Conservation (phyloP, 495 filamentous ascomycete genomes). For the Evernia prunastri region DNA sequence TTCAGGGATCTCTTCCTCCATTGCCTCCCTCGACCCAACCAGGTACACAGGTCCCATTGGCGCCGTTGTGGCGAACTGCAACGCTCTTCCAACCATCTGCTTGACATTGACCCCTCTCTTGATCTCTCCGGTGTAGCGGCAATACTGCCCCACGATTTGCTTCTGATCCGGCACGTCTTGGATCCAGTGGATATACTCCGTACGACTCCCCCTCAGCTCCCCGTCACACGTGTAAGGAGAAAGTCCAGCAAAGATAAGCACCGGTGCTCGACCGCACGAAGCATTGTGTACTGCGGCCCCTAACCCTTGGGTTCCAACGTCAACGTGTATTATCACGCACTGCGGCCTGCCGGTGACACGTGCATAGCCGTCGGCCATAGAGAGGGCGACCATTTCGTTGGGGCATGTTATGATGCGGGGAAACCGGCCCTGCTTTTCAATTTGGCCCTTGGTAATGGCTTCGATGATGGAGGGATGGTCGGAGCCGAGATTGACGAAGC, state of each 20-base stretch:
- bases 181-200: conserved; percentile 97
- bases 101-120: conserved; percentile 92
- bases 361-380: conserved; percentile 93
- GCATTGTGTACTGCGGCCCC: conserved; percentile 92
- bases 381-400: conserved; percentile 97
- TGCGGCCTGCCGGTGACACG: conserved; percentile 80
- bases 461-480: conserved; percentile 91
- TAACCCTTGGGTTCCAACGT: conserved; percentile 89
- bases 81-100: conserved; percentile 85
- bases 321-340: conserved; percentile 91
- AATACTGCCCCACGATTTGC: conserved; percentile 87
- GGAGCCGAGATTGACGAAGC: conserved; percentile 93
- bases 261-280: conserved; percentile 73
- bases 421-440: conserved; percentile 58
- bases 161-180: conserved; percentile 95
- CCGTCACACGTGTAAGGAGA: conserved; percentile 88
- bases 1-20: conserved; percentile 86
- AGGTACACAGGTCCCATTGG: conserved; percentile 86
- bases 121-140: conserved; percentile 84
- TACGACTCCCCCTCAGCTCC: conserved; percentile 79
- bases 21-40: conserved; percentile 74
- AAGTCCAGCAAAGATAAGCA: conserved; percentile 86
- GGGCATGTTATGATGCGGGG: conserved; percentile 89
- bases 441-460: conserved; percentile 87
- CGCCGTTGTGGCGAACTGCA: conserved; percentile 77